Conservation (phyloP, 202 grass and related monocot genomes). For the Tripidium arundinaceum region DNA sequence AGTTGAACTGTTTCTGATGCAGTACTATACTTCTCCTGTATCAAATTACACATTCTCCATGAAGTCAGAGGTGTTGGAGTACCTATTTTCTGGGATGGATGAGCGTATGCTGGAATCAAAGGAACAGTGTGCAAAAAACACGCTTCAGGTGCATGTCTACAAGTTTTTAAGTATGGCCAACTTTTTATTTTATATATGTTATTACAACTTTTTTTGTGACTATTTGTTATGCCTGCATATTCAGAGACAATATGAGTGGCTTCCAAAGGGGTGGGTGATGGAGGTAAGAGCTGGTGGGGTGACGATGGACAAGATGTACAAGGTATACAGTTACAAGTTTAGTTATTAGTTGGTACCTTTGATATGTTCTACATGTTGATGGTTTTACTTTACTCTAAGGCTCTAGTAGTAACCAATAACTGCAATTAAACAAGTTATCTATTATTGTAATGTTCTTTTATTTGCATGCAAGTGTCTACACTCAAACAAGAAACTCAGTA, state of each 20-base stretch:
- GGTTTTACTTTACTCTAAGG: not conserved
- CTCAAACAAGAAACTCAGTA: not conserved
- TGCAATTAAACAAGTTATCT: no score
- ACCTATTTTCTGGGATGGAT: conserved; percentile 29
- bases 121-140: not conserved
- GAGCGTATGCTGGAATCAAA: not conserved
- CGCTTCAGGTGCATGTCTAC: not conserved
- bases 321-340: conserved; percentile 21
- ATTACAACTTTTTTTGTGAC: not conserved
- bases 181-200: not conserved
- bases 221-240: not conserved
- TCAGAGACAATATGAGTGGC: conserved; percentile 32
- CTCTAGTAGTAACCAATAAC: not conserved
- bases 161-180: not conserved
- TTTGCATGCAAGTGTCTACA: not conserved
- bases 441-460: not conserved
- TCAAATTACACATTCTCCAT: not conserved
- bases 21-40: conserved; percentile 9
- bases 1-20: not conserved
- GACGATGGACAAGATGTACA: conserved; percentile 48
- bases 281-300: conserved; percentile 36
- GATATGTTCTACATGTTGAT: not conserved
- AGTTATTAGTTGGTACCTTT: not conserved
- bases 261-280: conserved; percentile 41
- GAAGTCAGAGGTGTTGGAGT: not conserved